Base-by-base conservation (phyloP, 2,329 filamentous ascomycete genomes). In the Botrytis sinoallii region DNA sequence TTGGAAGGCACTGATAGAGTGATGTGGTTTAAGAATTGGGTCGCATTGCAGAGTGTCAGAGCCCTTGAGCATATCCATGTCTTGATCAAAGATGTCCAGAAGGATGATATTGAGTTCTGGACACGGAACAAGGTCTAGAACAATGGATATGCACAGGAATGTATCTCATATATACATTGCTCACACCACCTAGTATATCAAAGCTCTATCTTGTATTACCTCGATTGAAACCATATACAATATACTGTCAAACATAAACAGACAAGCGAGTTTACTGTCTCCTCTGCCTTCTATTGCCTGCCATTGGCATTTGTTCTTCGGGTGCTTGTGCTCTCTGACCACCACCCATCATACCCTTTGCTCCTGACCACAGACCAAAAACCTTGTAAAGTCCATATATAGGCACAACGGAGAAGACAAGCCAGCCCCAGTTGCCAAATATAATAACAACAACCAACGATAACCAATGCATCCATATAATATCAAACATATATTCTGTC, bases 401-500 rank as follows among this genome's bases (percentile, higher is more conserved):
- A 16, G 81, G 81, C 20, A 82, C 77, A 22, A 76, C 76, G 16
- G 77, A 72, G 82, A 88, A 92, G 52, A 89, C 77, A 85, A 89
- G 89, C 91, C 91, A 93, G 5, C 85, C 93, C 85, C 91, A 91
- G 82, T 98, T 94, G 6, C 96, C 96, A 66, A 95, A 88, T 42
- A 97, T 76, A 25, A 92, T 87, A 22, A 91, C 94, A n/a, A 92
- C 82, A 14, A 91, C 83, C 59, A 93, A 85, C 71, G 91, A 92
- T 18, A 89, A 90, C 91, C 95, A 98, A 0, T 94, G 98, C 85
- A 97, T 94, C 89, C 97, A 98, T 71, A 97, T 86, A 68, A 97
- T 89, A 84, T 99, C 96, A 88, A 97, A 99, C 92, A 98, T 93
- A 86, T 97, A 98, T 84, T 98, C 96, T 18, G 95, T 98, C 85